These are phyloP conservation scores for Plasmodium gaboni DNA, from an alignment of 169 alveolate species.

Conservation along the genomic window DNA sequence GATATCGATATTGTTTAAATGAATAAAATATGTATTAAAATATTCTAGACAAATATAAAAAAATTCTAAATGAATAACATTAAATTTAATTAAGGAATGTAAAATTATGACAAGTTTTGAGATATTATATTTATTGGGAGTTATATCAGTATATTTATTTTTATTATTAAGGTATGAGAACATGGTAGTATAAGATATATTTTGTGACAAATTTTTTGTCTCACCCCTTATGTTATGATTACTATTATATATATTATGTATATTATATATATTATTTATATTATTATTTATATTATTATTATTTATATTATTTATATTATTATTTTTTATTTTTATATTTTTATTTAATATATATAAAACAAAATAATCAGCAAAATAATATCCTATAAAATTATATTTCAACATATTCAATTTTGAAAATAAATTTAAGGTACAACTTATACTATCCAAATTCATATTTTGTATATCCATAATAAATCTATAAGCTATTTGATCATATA, in stretches of 20 bases:
- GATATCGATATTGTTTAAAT: slow-evolving; percentile 36
- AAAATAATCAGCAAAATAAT: slow-evolving; percentile 53
- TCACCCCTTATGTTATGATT: too few species aligned
- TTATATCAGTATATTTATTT: too few species aligned
- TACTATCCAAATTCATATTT: slow-evolving; percentile 16
- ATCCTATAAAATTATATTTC: slow-evolving; percentile 27
- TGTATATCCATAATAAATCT: slow-evolving; percentile 39
- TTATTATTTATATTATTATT: too few species aligned
- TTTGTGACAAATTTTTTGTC: too few species aligned
- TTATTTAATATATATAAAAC: neutral
- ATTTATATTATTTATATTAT: neutral
- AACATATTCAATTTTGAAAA: slow-evolving; percentile 32
- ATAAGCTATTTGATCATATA: slow-evolving; percentile 44
- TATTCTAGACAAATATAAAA: neutral
- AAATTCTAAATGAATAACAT: slow-evolving; percentile 48
- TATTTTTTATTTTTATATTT: neutral
- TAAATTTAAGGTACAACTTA: slow-evolving; percentile 50
- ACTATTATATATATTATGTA: too few species aligned
- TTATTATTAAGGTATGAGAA: too few species aligned
- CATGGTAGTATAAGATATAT: too few species aligned
- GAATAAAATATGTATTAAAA: slow-evolving; percentile 18
- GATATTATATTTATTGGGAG: neutral
- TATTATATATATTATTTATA: too few species aligned
- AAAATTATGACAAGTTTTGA: slow-evolving; percentile 40
- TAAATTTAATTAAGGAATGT: slow-evolving; percentile 18